A percentile compares a stretch with the other conserved stretches of the same genome.
These are phyloP conservation scores for Warburgia ugandensis DNA, from an alignment of 164 flowering plant genomes.

Conservation along the genomic window DNA sequence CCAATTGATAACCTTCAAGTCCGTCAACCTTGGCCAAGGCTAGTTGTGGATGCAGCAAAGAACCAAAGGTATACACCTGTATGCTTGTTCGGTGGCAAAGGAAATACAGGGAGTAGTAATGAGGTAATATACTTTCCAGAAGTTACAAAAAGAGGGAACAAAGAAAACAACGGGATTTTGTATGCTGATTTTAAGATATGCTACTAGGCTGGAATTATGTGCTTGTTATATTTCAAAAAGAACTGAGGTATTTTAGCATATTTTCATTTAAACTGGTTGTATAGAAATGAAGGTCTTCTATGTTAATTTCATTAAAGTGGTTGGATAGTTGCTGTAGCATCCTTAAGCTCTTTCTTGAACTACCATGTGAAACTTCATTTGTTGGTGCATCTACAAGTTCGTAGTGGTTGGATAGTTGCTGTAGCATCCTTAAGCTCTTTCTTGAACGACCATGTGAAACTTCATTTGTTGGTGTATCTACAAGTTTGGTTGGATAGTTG, in stretches of 20 bases:
- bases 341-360: not conserved
- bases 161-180: not conserved
- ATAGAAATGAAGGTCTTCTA: not conserved
- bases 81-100: conserved; percentile 52
- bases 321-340: not conserved
- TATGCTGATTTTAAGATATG: not conserved
- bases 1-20: conserved; percentile 6
- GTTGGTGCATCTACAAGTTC: not conserved
- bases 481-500: not conserved
- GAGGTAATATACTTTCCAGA: conserved; percentile 27
- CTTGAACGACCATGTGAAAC: not conserved
- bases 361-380: not conserved
- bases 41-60: conserved; percentile 12
- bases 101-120: conserved; percentile 27
- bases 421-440: not conserved
- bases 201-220: not conserved
- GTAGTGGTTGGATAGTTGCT: not conserved
- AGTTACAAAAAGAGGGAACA: conserved; percentile 1
- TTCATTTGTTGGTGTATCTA: not conserved
- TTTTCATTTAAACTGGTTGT: not conserved
- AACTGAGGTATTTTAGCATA: not conserved
- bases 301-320: not conserved
- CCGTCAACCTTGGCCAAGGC: conserved; percentile 8
- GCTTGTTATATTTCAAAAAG: not conserved
- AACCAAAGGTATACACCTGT: conserved; percentile 19